Percentiles rank a stretch among this genome's conserved stretches.
These are phyloP conservation scores for Trebouxia gelatinosa DNA, from an alignment of 163 green algal genomes.

Conservation along the genomic window DNA sequence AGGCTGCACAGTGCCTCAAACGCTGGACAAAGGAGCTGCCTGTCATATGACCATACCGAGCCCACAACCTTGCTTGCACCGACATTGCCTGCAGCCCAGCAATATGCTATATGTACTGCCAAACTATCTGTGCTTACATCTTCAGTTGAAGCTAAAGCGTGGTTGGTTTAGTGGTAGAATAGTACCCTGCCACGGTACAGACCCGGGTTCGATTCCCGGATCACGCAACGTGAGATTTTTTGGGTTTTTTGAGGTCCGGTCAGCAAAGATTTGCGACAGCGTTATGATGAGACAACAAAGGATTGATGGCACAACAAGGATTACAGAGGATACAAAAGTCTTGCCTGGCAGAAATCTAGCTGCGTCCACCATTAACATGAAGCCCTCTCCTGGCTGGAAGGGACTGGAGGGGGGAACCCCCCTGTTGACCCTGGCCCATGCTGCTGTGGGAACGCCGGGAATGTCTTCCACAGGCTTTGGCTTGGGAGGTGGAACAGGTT, in stretches of 20 bases:
- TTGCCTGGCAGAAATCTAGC: slow-evolving; percentile 54
- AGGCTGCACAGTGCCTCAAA: slow-evolving; percentile 44
- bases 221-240: too few relatives aligned
- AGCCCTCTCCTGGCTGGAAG: background rate
- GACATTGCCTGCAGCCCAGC: slow-evolving; percentile 39
- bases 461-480: slow-evolving; percentile 44
- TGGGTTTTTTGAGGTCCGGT: too few relatives aligned
- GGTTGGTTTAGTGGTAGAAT: too few relatives aligned
- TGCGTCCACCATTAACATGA: slow-evolving; percentile 34
- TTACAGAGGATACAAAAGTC: too few relatives aligned
- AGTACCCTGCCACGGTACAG: too few relatives aligned
- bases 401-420: background rate
- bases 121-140: too few relatives aligned
- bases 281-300: too few relatives aligned
- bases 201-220: too few relatives aligned
- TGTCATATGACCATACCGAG: slow-evolving; percentile 40
- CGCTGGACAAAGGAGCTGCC: slow-evolving; percentile 31
- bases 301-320: too few relatives aligned
- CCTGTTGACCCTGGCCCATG: slow-evolving; percentile 43
- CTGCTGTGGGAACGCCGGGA: slow-evolving; percentile 45
- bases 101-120: too few relatives aligned
- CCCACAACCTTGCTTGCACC: slow-evolving; percentile 57
- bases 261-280: too few relatives aligned
- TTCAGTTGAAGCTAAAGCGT: too few relatives aligned
- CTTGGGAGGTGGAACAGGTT: background rate